A percentile compares a stretch with the other conserved stretches of the same genome.
These are phyloP conservation scores for Dentiscutata heterogama DNA, from an alignment of 371 early-diverging fungal genomes.

Conservation along the genomic window DNA sequence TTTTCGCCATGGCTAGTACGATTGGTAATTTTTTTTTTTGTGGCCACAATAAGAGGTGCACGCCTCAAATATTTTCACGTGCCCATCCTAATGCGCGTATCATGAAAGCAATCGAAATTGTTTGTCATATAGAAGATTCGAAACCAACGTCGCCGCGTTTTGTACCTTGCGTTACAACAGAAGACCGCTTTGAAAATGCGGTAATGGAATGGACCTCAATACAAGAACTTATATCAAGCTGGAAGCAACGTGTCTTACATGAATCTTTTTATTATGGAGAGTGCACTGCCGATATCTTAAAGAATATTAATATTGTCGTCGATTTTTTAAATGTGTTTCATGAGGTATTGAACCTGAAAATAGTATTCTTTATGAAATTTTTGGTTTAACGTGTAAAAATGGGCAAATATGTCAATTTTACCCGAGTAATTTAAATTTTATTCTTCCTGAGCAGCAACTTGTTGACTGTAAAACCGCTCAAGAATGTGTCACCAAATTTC, in stretches of 20 bases:
- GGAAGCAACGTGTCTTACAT: neutral
- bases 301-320: conserved; percentile 10
- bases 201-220: conserved; percentile 16
- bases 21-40: too few species aligned
- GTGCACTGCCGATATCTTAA: neutral
- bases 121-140: too few species aligned
- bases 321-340: neutral
- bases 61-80: too few species aligned
- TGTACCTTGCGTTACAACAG: too few species aligned
- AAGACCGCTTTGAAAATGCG: conserved; percentile 4
- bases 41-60: too few species aligned
- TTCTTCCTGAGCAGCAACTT: conserved; percentile 6
- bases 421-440: too few species aligned
- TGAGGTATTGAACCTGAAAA: neutral
- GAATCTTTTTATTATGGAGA: neutral
- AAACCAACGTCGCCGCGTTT: too few species aligned
- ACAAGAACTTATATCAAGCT: conserved; percentile 9
- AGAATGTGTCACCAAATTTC: conserved; percentile 24
- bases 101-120: too few species aligned
- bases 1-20: too few species aligned
- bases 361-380: neutral
- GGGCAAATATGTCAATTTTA: neutral
- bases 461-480: neutral
- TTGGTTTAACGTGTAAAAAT: neutral
- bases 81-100: too few species aligned